Conservation (phyloP, 768 basidiomycete species). For the Candolleomyces efflorescens region DNA sequence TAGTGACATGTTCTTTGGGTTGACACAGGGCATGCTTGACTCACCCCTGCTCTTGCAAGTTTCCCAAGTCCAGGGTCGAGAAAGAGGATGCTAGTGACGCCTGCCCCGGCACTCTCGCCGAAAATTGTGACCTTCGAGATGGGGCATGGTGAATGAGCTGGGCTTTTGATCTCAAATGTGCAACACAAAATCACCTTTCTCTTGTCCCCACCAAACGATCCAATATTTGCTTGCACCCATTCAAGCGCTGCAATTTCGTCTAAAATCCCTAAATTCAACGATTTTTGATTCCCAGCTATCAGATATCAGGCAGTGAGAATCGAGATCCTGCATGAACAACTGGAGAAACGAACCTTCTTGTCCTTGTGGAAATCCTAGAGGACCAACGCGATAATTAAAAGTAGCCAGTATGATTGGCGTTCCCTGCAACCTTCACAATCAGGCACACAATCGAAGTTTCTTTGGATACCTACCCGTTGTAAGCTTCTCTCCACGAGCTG, state of each 20-base stretch:
- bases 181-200: constrained; percentile 14
- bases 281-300: constrained; percentile 31
- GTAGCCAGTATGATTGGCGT: constrained; percentile 41
- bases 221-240: constrained; percentile 61
- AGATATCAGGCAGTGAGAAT: constrained; percentile 30
- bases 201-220: constrained; percentile 53
- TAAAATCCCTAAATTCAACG: constrained; percentile 42
- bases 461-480: constrained; percentile 19
- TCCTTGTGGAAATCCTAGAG: constrained; percentile 42
- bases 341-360: constrained; percentile 26
- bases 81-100: constrained; percentile 27
- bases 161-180: neutral
- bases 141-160: constrained; percentile 20
- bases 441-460: neutral
- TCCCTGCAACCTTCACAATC: constrained; percentile 23
- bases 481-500: no score
- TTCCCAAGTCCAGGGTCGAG: constrained; percentile 26
- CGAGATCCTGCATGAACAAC: constrained; percentile 14
- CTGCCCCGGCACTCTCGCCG: constrained; percentile 17
- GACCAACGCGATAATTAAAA: constrained; percentile 39
- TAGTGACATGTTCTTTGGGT: no score
- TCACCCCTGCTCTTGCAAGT: constrained; percentile 29
- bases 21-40: neutral
- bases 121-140: constrained; percentile 20
- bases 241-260: constrained; percentile 42